phyloP scores from a whole-genome alignment of 139 green algal genomes.

The Mesostigma viride region DNA sequence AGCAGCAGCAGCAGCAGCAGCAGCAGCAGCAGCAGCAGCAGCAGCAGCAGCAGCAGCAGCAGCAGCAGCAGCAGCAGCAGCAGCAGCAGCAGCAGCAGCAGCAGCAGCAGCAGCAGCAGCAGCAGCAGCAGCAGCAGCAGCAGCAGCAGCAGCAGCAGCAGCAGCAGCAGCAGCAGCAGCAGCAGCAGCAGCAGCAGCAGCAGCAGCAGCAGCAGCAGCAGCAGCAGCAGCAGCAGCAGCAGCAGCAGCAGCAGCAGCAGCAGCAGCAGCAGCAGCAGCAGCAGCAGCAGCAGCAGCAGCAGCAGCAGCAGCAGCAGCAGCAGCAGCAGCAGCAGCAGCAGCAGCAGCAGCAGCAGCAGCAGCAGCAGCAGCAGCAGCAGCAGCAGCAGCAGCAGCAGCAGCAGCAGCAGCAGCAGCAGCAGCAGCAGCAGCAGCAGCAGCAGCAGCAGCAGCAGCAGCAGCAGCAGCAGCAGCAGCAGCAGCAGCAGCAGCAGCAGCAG shows the following conservation, averaged over 20 bases:
- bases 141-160: constrained; percentile 1
- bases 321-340: constrained; percentile 1
- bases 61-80: constrained; percentile 1
- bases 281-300: background rate
- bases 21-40: constrained; percentile 1
- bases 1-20: constrained; percentile 1
- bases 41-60: background rate
- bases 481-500: constrained; percentile 1
- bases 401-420: background rate
- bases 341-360: background rate
- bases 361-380: constrained; percentile 1
- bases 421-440: constrained; percentile 1
- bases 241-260: constrained; percentile 1
- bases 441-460: constrained; percentile 1
- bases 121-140: constrained; percentile 1
- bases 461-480: background rate
- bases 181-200: constrained; percentile 1
- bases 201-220: constrained; percentile 1
- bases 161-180: background rate
- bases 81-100: constrained; percentile 1
- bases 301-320: constrained; percentile 1
- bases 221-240: background rate
- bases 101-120: background rate
- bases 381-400: constrained; percentile 1
- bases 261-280: constrained; percentile 1